phyloP scores from a whole-genome alignment of 1,284 basidiomycete species.

The Malassezia psittaci region DNA sequence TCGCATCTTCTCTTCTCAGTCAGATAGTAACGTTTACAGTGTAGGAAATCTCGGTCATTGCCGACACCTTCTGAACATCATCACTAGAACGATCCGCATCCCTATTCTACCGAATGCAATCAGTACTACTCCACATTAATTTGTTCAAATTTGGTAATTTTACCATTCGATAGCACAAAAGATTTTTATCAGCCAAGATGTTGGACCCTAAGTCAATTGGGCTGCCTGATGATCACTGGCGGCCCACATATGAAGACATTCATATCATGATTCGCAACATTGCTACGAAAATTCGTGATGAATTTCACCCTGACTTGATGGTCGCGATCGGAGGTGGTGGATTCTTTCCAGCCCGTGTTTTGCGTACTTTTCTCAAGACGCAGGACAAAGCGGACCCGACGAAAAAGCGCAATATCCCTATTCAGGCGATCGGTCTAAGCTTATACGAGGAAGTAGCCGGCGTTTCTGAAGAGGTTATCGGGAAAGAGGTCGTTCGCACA shows the following conservation, averaged over 20 bases:
- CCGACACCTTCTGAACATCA: no score
- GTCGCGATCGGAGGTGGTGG: conserved; percentile 46
- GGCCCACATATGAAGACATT: conserved; percentile 46
- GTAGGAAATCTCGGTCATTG: no score
- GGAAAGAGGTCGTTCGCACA: conserved; percentile 43
- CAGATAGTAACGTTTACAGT: no score
- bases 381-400: conserved; percentile 26
- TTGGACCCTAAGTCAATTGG: neutral
- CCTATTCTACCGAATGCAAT: no score
- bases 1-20: no score
- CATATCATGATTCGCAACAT: conserved; percentile 38
- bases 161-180: no score
- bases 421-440: conserved; percentile 45
- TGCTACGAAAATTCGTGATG: conserved; percentile 34
- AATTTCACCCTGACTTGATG: conserved; percentile 40
- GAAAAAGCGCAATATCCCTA: conserved; percentile 45
- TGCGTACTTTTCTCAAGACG: conserved; percentile 45
- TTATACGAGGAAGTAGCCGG: conserved; percentile 45
- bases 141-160: no score
- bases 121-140: no score
- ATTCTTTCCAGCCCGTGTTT: conserved; percentile 44
- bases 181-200: neutral
- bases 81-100: no score
- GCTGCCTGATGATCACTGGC: conserved; percentile 43
- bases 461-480: conserved; percentile 34